Base-by-base conservation (phyloP, 1,284 basidiomycete genomes). In the Pseudozyma flocculosa region DNA sequence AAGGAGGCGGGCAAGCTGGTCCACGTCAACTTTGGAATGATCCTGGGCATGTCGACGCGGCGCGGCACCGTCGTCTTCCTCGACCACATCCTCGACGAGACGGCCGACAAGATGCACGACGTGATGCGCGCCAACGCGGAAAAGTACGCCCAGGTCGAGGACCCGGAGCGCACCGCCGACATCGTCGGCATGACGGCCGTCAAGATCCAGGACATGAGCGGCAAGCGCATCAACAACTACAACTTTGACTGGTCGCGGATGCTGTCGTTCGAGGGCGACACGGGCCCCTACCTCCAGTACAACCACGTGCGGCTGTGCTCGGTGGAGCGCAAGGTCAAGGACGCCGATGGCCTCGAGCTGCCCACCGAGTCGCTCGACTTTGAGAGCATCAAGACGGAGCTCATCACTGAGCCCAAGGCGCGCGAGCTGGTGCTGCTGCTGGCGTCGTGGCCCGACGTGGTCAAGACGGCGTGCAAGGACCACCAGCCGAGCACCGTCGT, bases 191-290 rank as follows among this genome's bases (percentile, higher is more conserved):
- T 95, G 75, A 90, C 92, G 0, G 93, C 92, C 8, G 88, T 99
- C 76, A 98, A 98, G 83, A 93, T 99, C 69, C 95, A 98, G 80
- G 94, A 98, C 79, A 92, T 97, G 92, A 84, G 87, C 39, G 91
- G 89, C 23, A 96, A 93, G 80, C 92, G 94, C 61, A 89, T 95
- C 79, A 95, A 95, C 81, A 93, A 95, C 82, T 98, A 98, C 81
- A 87, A 84, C 15, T 97, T 96, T 81, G 89, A 93, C 80, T 93
- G 90, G 87, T 86, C 88, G 65, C 86, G 93, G 46, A 95, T 96
- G 89, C 86, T 90, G 48, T 91, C 89, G 30, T 97, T 96, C 78
- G 92, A 96, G 79, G 94, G 94, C 43, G 94, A 97, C 80, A 97
- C 94, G 2, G 94, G 92, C 48, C 70, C 73, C 39, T 78, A 78